These are phyloP conservation scores for Ceratobasidium sp. DNA, from an alignment of 1,284 basidiomycete species.

Conservation along the genomic window DNA sequence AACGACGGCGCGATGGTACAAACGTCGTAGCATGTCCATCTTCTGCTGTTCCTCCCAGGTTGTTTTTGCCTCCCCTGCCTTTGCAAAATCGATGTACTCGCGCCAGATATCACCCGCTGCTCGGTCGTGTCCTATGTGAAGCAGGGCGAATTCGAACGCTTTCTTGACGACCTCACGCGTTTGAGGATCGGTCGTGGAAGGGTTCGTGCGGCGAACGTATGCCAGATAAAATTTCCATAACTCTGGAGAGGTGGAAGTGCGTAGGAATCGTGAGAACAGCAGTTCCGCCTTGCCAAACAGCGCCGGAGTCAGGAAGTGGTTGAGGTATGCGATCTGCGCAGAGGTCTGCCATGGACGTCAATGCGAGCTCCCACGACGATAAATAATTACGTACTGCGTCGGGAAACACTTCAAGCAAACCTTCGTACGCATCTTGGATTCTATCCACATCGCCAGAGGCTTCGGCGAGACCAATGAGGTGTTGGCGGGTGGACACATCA, in stretches of 20 bases:
- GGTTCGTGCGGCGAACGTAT: slow-evolving; percentile 67
- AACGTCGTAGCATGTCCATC: slow-evolving; percentile 91
- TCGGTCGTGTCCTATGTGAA: slow-evolving; percentile 83
- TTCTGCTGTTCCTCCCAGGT: slow-evolving; percentile 98
- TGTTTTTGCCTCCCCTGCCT: slow-evolving; percentile 78
- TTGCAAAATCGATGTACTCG: slow-evolving; percentile 85
- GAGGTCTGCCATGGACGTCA: slow-evolving; percentile 61
- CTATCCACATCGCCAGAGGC: slow-evolving; percentile 74
- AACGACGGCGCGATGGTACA: slow-evolving; percentile 93
- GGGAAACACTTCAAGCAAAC: slow-evolving; percentile 79
- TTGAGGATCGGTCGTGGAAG: slow-evolving; percentile 63
- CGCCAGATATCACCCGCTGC: slow-evolving; percentile 68
- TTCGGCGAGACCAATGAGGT: slow-evolving; percentile 74
- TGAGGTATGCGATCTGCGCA: slow-evolving; percentile 81
- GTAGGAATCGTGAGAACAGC: slow-evolving; percentile 85
- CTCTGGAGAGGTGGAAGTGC: slow-evolving; percentile 84
- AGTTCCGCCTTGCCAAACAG: slow-evolving; percentile 79
- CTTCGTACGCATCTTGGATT: slow-evolving; percentile 78
- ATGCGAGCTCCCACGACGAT: background rate
- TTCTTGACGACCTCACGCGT: slow-evolving; percentile 82
- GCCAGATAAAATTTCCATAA: slow-evolving; percentile 88
- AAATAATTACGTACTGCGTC: slow-evolving; percentile 71
- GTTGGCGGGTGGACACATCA: slow-evolving; percentile 76
- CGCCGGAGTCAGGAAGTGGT: slow-evolving; percentile 74
- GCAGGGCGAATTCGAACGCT: slow-evolving; percentile 94